These are phyloP conservation scores for Fusarium subtropicale DNA, from an alignment of 2,329 filamentous ascomycete species.

Conservation along the genomic window DNA sequence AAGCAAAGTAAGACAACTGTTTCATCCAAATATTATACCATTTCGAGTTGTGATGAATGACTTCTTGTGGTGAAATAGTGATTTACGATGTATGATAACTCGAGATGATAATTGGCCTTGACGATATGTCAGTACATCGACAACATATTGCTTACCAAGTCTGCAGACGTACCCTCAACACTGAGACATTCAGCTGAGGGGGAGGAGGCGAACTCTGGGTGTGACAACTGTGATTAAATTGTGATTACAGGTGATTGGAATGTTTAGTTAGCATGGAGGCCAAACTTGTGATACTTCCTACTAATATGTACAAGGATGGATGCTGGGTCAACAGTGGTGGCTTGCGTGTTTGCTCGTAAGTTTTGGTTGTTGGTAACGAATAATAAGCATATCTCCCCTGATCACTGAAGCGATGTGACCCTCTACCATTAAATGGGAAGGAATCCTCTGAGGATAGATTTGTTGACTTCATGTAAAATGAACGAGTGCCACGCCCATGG, in stretches of 20 bases:
- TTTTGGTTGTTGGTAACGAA: constrained; percentile 3
- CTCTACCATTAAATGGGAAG: not conserved
- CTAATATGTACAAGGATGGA: constrained; percentile 12
- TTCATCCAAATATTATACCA: not conserved
- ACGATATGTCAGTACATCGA: not conserved
- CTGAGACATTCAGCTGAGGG: constrained; percentile 3
- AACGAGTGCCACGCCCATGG: not conserved
- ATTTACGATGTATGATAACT: not conserved
- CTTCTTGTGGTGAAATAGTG: not conserved
- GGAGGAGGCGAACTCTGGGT: constrained; percentile 5
- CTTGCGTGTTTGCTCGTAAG: constrained; percentile 12
- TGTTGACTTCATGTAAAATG: not conserved
- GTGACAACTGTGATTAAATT: constrained; percentile 20
- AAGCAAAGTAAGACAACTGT: not conserved
- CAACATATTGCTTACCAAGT: not conserved
- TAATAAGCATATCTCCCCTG: constrained; percentile 7
- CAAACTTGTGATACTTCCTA: not conserved
- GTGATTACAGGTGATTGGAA: constrained; percentile 28
- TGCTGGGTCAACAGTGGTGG: constrained; percentile 7
- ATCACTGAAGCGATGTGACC: constrained; percentile 23
- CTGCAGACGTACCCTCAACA: not conserved
- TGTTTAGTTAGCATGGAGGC: constrained; percentile 9
- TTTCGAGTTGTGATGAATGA: not conserved
- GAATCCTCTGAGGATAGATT: not conserved
- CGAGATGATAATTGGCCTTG: not conserved